Percentiles rank a stretch among this genome's conserved stretches.
These are phyloP conservation scores for Annulohypoxylon moriforme DNA, from an alignment of 495 filamentous ascomycete genomes.

Conservation along the genomic window DNA sequence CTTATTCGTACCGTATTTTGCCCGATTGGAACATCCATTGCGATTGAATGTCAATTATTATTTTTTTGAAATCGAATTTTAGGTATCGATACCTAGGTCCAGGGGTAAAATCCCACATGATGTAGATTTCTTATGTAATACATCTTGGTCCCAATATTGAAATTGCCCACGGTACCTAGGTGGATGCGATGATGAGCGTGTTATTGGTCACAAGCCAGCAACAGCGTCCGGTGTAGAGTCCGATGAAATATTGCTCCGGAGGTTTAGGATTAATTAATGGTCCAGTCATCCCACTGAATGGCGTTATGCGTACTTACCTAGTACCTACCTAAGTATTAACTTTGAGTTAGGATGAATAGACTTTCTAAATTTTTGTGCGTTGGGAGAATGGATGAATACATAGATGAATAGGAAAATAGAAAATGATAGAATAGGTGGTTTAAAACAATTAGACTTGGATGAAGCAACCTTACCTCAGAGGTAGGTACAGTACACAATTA, in stretches of 20 bases:
- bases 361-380: not conserved
- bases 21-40: conserved; percentile 20
- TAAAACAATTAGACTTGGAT: not conserved
- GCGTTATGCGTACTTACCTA: not conserved
- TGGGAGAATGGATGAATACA: not conserved
- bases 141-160: not conserved
- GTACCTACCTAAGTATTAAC: not conserved
- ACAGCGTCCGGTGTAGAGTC: not conserved
- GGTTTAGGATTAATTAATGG: not conserved
- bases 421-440: not conserved
- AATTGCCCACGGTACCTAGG: not conserved
- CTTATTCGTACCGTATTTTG: conserved; percentile 41
- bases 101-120: not conserved
- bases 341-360: not conserved
- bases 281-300: not conserved
- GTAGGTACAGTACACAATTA: not conserved
- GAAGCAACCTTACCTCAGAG: not conserved
- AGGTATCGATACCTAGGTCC: conserved; percentile 5
- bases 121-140: conserved; percentile 16
- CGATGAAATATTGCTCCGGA: not conserved
- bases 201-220: conserved; percentile 12
- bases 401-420: not conserved
- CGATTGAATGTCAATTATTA: not conserved
- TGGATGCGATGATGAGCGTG: conserved; percentile 6
- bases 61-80: not conserved